Conservation (phyloP, 306 rosid species). For the Quercus cerris region DNA sequence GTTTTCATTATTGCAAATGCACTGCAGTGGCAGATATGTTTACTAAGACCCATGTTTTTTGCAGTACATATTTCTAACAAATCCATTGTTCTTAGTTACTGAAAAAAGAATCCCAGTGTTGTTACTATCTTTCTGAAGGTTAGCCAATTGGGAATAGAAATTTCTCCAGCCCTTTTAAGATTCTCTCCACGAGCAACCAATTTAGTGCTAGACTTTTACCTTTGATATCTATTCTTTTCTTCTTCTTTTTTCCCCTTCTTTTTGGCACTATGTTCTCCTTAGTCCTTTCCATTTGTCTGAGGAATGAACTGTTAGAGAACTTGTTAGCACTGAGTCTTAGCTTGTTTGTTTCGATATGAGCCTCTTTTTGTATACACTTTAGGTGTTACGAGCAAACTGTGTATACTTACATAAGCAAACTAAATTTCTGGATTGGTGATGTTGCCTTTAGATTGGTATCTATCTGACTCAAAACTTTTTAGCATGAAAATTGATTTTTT, state of each 20-base stretch:
- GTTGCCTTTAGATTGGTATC: neutral
- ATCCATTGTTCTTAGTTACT: neutral
- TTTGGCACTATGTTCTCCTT: neutral
- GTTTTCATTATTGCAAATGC: too few relatives aligned
- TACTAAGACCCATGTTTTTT: neutral
- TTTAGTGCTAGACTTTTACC: neutral
- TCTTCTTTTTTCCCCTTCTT: too few relatives aligned
- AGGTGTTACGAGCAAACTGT: neutral
- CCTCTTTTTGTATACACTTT: neutral
- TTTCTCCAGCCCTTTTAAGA: neutral
- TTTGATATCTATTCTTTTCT: too few relatives aligned
- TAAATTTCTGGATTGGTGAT: neutral
- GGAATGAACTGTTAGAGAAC: neutral
- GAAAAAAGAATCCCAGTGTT: neutral
- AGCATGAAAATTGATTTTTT: neutral
- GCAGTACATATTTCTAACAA: neutral
- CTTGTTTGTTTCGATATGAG: too few relatives aligned
- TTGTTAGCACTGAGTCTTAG: too few relatives aligned
- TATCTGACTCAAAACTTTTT: neutral
- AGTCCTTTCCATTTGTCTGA: neutral
- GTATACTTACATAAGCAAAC: neutral
- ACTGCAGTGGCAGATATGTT: too few relatives aligned
- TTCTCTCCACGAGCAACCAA: neutral
- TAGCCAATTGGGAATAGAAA: neutral
- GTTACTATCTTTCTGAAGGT: neutral